A percentile compares a stretch with the other conserved stretches of the same genome.
phyloP scores from a whole-genome alignment of 2,329 filamentous ascomycete genomes.

The Aspergillus awamori region DNA sequence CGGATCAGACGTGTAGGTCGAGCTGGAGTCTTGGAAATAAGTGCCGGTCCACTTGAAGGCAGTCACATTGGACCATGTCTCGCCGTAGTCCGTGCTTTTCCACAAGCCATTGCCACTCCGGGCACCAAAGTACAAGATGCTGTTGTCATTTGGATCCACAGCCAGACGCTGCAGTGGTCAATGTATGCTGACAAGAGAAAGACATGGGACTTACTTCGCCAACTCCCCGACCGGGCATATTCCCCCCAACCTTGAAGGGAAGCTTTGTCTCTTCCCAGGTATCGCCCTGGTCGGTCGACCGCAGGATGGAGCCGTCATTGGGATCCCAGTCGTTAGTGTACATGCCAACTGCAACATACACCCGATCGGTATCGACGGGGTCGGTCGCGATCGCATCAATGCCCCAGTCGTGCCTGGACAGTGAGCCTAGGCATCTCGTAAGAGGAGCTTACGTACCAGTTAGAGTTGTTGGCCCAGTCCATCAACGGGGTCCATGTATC shows the following conservation, averaged over 20 bases:
- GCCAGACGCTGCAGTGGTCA: slow-evolving; percentile 48
- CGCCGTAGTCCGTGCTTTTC: slow-evolving; percentile 61
- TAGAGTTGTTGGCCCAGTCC: slow-evolving; percentile 50
- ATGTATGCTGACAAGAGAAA: neutral
- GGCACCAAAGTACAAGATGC: slow-evolving; percentile 62
- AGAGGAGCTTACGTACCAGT: slow-evolving; percentile 43
- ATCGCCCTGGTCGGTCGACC: slow-evolving; percentile 56
- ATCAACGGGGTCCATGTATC: slow-evolving; percentile 60
- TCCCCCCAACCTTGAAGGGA: slow-evolving; percentile 63
- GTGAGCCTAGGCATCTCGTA: neutral
- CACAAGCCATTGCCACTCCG: slow-evolving; percentile 62
- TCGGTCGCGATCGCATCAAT: slow-evolving; percentile 58
- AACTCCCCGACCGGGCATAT: slow-evolving; percentile 64
- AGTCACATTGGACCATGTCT: slow-evolving; percentile 56
- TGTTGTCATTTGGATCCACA: slow-evolving; percentile 60
- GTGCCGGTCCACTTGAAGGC: slow-evolving; percentile 53
- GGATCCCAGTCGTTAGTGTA: slow-evolving; percentile 66
- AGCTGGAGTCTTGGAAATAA: slow-evolving; percentile 51
- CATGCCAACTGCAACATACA: slow-evolving; percentile 60
- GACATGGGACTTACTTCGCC: slow-evolving; percentile 47
- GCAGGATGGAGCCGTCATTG: slow-evolving; percentile 57
- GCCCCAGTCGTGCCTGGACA: slow-evolving; percentile 49
- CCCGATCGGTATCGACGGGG: slow-evolving; percentile 54
- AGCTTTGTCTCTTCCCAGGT: slow-evolving; percentile 56
- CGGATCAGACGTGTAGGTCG: slow-evolving; percentile 51